Conservation (phyloP, 441 rosid genomes). For the Rhodomyrtus psidioides region DNA sequence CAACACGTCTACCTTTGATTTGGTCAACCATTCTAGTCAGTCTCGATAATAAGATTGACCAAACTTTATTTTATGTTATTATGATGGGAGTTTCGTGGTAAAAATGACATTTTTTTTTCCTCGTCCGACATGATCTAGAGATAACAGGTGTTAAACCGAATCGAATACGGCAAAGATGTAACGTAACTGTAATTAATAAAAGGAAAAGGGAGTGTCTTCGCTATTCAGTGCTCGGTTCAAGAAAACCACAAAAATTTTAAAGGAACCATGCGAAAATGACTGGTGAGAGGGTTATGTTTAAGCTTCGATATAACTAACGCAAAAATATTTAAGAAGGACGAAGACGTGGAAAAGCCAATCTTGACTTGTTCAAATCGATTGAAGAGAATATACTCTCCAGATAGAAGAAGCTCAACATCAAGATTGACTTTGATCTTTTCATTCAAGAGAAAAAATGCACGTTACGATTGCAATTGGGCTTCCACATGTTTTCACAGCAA, state of each 20-base stretch:
- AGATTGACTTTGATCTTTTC: background rate
- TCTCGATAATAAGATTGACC: background rate
- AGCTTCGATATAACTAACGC: background rate
- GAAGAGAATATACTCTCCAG: background rate
- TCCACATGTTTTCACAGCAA: background rate
- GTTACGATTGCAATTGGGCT: too few relatives aligned
- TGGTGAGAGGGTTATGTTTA: background rate
- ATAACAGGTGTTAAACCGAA: background rate
- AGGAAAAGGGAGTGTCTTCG: background rate
- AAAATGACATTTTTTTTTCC: accelerated
- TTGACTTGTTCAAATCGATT: background rate
- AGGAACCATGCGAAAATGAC: accelerated
- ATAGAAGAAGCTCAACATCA: background rate
- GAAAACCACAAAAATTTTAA: background rate
- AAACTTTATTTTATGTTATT: accelerated
- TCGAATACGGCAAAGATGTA: background rate
- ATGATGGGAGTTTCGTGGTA: background rate
- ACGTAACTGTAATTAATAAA: background rate
- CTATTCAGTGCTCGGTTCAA: background rate
- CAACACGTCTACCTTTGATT: background rate
- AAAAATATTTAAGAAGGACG: background rate
- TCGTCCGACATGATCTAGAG: accelerated
- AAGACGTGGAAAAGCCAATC: background rate
- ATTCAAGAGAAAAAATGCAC: accelerated
- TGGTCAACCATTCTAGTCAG: background rate